Conservation (phyloP, 768 basidiomycete species). For the Bullera alba region DNA sequence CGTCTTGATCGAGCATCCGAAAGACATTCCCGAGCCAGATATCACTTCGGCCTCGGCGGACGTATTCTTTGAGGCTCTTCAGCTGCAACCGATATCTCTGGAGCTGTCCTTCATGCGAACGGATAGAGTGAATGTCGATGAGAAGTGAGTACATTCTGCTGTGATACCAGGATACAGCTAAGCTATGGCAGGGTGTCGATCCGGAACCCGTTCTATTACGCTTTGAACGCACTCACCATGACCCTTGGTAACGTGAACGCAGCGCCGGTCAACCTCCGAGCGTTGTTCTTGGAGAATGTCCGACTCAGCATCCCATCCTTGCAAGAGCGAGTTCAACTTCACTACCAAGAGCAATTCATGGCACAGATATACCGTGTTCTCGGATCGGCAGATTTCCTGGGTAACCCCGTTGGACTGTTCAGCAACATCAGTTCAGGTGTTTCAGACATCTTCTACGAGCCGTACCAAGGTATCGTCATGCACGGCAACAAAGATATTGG, state of each 20-base stretch:
- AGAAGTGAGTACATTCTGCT: constrained; percentile 59
- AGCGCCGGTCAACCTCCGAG: constrained; percentile 88
- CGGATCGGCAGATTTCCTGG: constrained; percentile 88
- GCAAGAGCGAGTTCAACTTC: constrained; percentile 73
- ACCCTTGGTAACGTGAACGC: constrained; percentile 94
- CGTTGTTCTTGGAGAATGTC: constrained; percentile 88
- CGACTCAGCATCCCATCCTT: constrained; percentile 77
- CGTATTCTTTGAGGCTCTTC: constrained; percentile 90
- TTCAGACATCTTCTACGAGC: constrained; percentile 97
- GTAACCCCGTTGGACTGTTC: constrained; percentile 82
- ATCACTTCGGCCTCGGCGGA: constrained; percentile 55
- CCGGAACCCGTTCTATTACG: constrained; percentile 84
- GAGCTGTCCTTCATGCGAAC: constrained; percentile 96
- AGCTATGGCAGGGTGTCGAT: constrained; percentile 35
- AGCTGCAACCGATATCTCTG: constrained; percentile 86
- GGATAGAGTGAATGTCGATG: constrained; percentile 83
- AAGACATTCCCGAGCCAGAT: constrained; percentile 52
- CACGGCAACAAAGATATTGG: constrained; percentile 92
- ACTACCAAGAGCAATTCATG: constrained; percentile 87
- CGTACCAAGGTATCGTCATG: constrained; percentile 92
- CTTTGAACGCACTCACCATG: constrained; percentile 92
- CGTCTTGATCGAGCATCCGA: constrained; percentile 63
- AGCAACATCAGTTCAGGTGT: constrained; percentile 97
- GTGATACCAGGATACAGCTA: neutral
- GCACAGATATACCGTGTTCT: constrained; percentile 92